phyloP scores from a whole-genome alignment of 192 early-diverging fungal genomes.

The Chytriomyces sp. region DNA sequence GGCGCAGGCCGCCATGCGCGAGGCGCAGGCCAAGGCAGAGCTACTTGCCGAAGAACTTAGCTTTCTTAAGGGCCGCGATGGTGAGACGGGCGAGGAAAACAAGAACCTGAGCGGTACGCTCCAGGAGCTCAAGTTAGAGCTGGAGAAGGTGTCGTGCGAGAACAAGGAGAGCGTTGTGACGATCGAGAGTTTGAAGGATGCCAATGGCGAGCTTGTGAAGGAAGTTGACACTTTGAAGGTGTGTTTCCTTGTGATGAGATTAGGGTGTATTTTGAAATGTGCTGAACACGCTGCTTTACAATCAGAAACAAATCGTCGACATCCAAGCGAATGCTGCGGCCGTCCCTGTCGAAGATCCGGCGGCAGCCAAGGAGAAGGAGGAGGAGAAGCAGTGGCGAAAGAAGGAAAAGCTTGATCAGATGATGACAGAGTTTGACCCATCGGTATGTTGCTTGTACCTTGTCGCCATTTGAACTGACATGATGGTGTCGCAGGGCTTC shows the following conservation, averaged over 20 bases:
- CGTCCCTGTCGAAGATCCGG: constrained; percentile 23
- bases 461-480: background rate
- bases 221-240: constrained; percentile 81
- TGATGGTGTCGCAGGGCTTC: constrained; percentile 49
- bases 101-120: constrained; percentile 70
- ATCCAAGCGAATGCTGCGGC: constrained; percentile 31
- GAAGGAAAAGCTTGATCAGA: constrained; percentile 81
- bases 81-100: constrained; percentile 62
- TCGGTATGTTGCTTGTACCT: constrained; percentile 47
- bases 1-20: constrained; percentile 81
- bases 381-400: constrained; percentile 78
- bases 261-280: constrained; percentile 19
- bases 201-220: constrained; percentile 71
- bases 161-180: constrained; percentile 87
- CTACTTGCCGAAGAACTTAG: constrained; percentile 74
- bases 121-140: constrained; percentile 77
- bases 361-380: constrained; percentile 34
- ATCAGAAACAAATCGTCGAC: constrained; percentile 50
- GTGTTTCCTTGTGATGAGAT: constrained; percentile 14
- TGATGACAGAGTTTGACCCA: constrained; percentile 80
- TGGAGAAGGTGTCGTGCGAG: constrained; percentile 87
- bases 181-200: constrained; percentile 87
- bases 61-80: constrained; percentile 64
- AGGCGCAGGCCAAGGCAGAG: constrained; percentile 58
- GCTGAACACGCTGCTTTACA: background rate